Evolutionary conservation across 2,329 filamentous ascomycete genomes (phyloP).

Genomic region (Clarireedia sp.): DNA sequence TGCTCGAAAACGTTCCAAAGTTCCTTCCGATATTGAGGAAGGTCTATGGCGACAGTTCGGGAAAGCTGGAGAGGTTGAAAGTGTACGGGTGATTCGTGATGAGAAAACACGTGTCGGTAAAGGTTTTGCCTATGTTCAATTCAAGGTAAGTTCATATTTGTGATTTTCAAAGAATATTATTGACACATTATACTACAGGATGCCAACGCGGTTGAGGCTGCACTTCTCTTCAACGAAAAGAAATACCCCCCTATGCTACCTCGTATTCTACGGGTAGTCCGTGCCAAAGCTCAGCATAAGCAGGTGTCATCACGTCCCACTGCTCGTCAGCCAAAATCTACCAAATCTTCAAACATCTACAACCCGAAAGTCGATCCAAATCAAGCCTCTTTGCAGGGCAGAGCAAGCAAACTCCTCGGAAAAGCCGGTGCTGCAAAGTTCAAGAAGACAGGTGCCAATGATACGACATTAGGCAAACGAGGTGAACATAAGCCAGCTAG

Average conservation of each 20-base stretch:
- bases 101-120: conserved; percentile 88
- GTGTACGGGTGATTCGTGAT: conserved; percentile 85
- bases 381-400: conserved; percentile 63
- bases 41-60: conserved; percentile 79
- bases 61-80: conserved; percentile 77
- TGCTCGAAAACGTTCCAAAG: conserved; percentile 65
- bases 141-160: conserved; percentile 48
- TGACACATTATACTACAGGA: conserved; percentile 43
- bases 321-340: conserved; percentile 32
- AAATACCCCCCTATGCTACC: conserved; percentile 94
- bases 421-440: conserved; percentile 49
- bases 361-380: conserved; percentile 63
- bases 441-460: conserved; percentile 27
- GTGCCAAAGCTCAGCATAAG: conserved; percentile 49
- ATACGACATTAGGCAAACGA: conserved; percentile 18
- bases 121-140: conserved; percentile 96
- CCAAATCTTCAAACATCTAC: conserved; percentile 38
- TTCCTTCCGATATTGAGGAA: conserved; percentile 82
- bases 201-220: conserved; percentile 81
- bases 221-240: conserved; percentile 79
- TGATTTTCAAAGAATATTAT: neutral
- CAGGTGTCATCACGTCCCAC: conserved; percentile 23
- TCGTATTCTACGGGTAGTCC: conserved; percentile 72
- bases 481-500: conserved; percentile 10
- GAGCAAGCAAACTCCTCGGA: conserved; percentile 66